phyloP scores from a whole-genome alignment of 441 rosid species.

The Mallotus japonicus region DNA sequence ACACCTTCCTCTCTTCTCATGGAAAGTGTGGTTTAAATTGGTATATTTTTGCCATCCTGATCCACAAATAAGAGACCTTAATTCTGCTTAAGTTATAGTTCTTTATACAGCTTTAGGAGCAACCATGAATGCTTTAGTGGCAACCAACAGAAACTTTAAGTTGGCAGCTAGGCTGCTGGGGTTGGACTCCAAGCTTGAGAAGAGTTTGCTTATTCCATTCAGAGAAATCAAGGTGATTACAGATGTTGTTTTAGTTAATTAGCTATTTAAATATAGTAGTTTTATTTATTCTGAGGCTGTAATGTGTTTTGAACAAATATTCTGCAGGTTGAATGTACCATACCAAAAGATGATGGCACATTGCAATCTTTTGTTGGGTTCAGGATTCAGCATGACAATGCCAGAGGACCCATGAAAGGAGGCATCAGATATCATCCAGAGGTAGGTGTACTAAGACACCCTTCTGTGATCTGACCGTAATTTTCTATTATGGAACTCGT shows the following conservation, averaged over 20 bases:
- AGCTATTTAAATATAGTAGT: not conserved
- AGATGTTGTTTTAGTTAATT: not conserved
- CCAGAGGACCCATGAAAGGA: constrained; percentile 94
- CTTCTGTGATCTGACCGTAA: not conserved
- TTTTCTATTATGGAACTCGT: not conserved
- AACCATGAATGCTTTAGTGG: constrained; percentile 79
- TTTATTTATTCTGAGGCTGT: not conserved
- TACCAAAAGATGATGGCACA: constrained; percentile 80
- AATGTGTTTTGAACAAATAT: constrained; percentile 7
- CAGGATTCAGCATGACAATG: constrained; percentile 80
- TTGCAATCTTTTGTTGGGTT: constrained; percentile 77
- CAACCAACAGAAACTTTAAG: constrained; percentile 85
- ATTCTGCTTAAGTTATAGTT: constrained; percentile 17
- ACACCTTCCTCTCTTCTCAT: not conserved
- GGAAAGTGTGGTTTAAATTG: constrained; percentile 13
- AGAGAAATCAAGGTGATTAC: constrained; percentile 76
- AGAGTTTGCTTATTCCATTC: constrained; percentile 77
- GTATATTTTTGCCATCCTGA: constrained; percentile 10
- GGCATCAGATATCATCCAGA: constrained; percentile 92
- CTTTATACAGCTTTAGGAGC: constrained; percentile 23
- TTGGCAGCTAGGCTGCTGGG: constrained; percentile 76
- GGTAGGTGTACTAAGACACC: constrained; percentile 35
- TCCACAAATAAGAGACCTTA: constrained; percentile 3
- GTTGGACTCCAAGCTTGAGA: constrained; percentile 84
- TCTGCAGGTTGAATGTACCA: constrained; percentile 81